Percentiles rank a stretch among this genome's conserved stretches.
Evolutionary conservation across 371 early-diverging fungal genomes (phyloP).

Genomic region (Zopfochytrium polystomum): DNA sequence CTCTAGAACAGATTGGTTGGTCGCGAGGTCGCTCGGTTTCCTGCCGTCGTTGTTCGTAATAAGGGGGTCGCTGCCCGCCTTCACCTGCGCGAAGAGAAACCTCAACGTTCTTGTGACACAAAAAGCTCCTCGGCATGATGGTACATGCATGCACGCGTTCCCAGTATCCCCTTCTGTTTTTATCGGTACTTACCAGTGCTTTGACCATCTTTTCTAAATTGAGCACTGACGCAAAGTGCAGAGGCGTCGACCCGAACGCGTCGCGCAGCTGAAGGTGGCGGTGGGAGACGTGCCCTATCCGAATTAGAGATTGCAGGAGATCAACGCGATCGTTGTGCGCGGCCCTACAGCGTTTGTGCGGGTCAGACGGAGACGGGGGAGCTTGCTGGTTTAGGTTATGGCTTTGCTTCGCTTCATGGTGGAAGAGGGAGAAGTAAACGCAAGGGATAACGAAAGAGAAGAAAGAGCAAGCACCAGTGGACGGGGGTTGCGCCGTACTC

Average conservation of each 20-base stretch:
- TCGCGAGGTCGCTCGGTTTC: slow-evolving; percentile 38
- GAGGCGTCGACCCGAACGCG: slow-evolving; percentile 44
- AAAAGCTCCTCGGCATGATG: too few relatives aligned
- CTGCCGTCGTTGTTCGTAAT: slow-evolving; percentile 44
- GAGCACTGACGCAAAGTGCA: slow-evolving; percentile 47
- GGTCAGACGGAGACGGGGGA: neutral
- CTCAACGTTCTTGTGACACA: too few relatives aligned
- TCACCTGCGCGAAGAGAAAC: too few relatives aligned
- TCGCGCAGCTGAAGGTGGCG: slow-evolving; percentile 32
- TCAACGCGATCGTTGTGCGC: slow-evolving; percentile 34
- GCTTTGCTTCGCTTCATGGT: neutral
- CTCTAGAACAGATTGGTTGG: slow-evolving; percentile 18
- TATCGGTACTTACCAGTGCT: too few relatives aligned
- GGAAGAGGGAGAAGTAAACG: neutral
- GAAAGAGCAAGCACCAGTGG: slow-evolving; percentile 37
- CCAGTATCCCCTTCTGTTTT: too few relatives aligned
- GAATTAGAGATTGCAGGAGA: slow-evolving; percentile 27
- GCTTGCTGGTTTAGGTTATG: neutral
- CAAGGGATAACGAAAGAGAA: neutral
- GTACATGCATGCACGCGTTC: too few relatives aligned
- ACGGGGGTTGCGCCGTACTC: slow-evolving; percentile 42
- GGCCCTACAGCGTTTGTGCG: slow-evolving; percentile 28
- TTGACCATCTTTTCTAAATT: slow-evolving; percentile 27
- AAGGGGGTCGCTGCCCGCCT: slow-evolving; percentile 38
- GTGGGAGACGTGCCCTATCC: slow-evolving; percentile 20